A percentile compares a stretch with the other conserved stretches of the same genome.
Conservation (phyloP, 2,329 filamentous ascomycete species). For the Trichoderma harzianum region DNA sequence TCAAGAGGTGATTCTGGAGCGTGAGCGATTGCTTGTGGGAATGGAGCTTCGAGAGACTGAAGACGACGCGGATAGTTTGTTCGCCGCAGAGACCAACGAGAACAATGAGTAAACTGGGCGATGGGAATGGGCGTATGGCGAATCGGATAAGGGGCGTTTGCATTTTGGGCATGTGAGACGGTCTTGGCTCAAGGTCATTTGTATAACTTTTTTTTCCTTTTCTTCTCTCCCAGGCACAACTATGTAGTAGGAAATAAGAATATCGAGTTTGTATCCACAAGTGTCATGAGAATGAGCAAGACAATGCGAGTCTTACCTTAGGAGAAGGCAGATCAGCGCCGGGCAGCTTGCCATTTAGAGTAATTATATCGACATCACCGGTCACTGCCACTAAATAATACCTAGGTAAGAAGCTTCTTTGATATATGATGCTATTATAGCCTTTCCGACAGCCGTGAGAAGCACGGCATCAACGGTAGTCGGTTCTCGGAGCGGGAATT, state of each 20-base stretch:
- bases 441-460: neutral
- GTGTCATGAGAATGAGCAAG: neutral
- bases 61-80: constrained; percentile 35
- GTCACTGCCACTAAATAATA: neutral
- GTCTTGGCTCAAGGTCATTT: neutral
- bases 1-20: constrained; percentile 42
- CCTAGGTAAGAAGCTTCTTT: neutral
- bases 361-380: neutral
- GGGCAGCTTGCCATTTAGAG: neutral
- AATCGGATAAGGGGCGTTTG: neutral
- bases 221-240: neutral
- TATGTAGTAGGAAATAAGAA: neutral
- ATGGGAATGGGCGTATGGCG: neutral
- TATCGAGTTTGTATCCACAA: neutral
- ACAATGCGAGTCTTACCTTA: neutral
- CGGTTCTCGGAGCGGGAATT: neutral
- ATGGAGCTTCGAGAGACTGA: constrained; percentile 44
- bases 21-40: constrained; percentile 40
- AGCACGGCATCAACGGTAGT: neutral
- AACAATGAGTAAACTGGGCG: neutral
- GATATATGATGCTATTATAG: neutral
- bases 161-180: neutral
- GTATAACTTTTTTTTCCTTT: neutral
- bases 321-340: neutral
- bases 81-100: constrained; percentile 22